Evolutionary conservation across 31 red algal genomes (phyloP).

Genomic region (Bonnemaisonia californica): DNA sequence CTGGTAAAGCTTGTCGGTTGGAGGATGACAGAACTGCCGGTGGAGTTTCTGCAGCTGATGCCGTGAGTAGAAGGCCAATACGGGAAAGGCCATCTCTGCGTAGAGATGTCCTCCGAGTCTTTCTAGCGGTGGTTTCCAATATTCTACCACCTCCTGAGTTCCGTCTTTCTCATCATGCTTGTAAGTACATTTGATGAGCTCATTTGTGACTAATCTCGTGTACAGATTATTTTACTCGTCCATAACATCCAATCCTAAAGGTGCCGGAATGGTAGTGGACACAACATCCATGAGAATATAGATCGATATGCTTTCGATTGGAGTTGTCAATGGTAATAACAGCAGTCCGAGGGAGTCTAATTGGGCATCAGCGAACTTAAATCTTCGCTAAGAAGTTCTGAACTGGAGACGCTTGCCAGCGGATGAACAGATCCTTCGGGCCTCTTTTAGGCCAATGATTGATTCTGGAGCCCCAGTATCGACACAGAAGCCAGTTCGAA

Average conservation of each 20-base stretch:
- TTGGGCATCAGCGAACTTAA: constrained; percentile 16
- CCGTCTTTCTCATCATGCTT: constrained; percentile 4
- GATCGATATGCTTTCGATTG: background rate
- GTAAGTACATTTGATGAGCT: constrained; percentile 17
- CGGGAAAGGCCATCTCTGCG: constrained; percentile 9
- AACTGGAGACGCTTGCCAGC: too few species aligned
- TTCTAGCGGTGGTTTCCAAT: constrained; percentile 11
- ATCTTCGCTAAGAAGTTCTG: background rate
- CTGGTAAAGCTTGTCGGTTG: constrained; percentile 28
- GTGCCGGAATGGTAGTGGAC: constrained; percentile 32
- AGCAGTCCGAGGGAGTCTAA: constrained; percentile 32
- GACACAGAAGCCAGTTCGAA: constrained; percentile 26
- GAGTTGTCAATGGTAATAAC: constrained; percentile 15
- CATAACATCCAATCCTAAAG: constrained; percentile 37
- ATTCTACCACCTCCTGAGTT: background rate
- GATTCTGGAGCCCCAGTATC: constrained; percentile 36
- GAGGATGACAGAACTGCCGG: constrained; percentile 53
- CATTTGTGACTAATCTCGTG: background rate
- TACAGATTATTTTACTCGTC: constrained; percentile 31
- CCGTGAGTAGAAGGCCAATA: constrained; percentile 1
- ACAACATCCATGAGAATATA: constrained; percentile 28
- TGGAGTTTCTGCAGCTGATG: constrained; percentile 43
- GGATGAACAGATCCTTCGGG: constrained; percentile 10
- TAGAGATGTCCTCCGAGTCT: constrained; percentile 29
- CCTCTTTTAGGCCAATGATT: constrained; percentile 26